Base-by-base conservation (phyloP, 306 rosid species). In the Ziziphus jujuba region DNA sequence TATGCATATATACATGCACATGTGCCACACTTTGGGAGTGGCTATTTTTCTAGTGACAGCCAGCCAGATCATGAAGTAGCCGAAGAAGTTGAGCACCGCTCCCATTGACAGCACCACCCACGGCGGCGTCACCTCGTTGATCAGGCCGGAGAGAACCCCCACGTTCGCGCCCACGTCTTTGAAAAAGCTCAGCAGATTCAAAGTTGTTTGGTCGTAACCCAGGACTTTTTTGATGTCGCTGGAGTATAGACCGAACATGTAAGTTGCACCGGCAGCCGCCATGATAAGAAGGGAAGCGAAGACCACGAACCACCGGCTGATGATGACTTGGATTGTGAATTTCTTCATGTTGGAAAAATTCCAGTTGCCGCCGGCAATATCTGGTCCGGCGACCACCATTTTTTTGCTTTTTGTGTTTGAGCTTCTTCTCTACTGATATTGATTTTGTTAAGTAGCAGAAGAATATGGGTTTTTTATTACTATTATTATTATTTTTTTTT, bases 131-230 rank as follows among this genome's bases (percentile, higher is more conserved):
- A 90, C 55, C 81, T 93, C 97, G 56, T 85, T 88, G 78, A 93
- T 79, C 40, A 93, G 82, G 15, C 97, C 97, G 0, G 95, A 74
- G 25, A 86, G 64, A 33, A 93, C 20, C 0, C 98, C 97, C 1
- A 93, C 76, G 77, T 86, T 93, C 28, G 89, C 77, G 0, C 98
- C 97, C 5, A 93, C 17, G 73, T 92, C 98, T 56, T 92, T 92
- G 86, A 87, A 92, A 84, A 92, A 92, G 55, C 97, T 78, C 2
- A 92, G 78, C 12, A 90, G 81, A 54, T 90, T 86, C 33, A 92
- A 89, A 5, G 98, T 92, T 16, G 80, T 67, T 59, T 92, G 98
- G 82, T 92, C 98, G 50, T 92, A 92, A 19, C 79, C 98, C 0
- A 92, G 81, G 2, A 79, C 54, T 0, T 0, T 0, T 63, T 90